Evolutionary conservation across 257 asterid genomes (phyloP).

Genomic region (Striga asiatica): DNA sequence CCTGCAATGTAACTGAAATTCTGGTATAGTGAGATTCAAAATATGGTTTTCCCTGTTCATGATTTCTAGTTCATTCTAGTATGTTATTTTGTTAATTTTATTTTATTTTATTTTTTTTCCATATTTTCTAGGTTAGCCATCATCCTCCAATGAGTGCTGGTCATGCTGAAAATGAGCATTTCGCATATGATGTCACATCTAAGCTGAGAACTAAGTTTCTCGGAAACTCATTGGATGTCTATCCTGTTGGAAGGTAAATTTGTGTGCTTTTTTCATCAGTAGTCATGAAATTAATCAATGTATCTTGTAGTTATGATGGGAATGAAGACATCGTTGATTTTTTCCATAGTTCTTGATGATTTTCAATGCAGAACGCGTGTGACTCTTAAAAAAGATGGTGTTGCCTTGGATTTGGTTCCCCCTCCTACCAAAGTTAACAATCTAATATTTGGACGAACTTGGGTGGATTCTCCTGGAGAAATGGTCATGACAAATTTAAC

Average conservation of each 20-base stretch:
- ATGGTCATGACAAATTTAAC: slow-evolving; percentile 87
- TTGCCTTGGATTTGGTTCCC: slow-evolving; percentile 82
- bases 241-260: slow-evolving; percentile 94
- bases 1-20: not conserved
- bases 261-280: not conserved
- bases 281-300: not conserved
- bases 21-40: too few species aligned
- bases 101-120: not conserved
- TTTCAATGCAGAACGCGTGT: slow-evolving; percentile 66
- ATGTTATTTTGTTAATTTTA: too few species aligned
- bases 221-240: slow-evolving; percentile 88
- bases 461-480: slow-evolving; percentile 97
- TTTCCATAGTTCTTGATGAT: not conserved
- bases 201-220: slow-evolving; percentile 82
- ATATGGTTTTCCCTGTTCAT: not conserved
- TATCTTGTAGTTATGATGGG: not conserved
- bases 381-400: slow-evolving; percentile 72
- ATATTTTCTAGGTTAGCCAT: slow-evolving; percentile 42
- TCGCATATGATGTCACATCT: slow-evolving; percentile 78
- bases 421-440: slow-evolving; percentile 95
- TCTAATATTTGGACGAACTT: slow-evolving; percentile 92
- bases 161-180: slow-evolving; percentile 92
- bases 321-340: not conserved
- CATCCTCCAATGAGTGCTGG: slow-evolving; percentile 99
- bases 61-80: not conserved